Percentiles rank a stretch among this genome's conserved stretches.
These are phyloP conservation scores for Parastagonospora avenae DNA, from an alignment of 2,329 filamentous ascomycete species.

Conservation along the genomic window DNA sequence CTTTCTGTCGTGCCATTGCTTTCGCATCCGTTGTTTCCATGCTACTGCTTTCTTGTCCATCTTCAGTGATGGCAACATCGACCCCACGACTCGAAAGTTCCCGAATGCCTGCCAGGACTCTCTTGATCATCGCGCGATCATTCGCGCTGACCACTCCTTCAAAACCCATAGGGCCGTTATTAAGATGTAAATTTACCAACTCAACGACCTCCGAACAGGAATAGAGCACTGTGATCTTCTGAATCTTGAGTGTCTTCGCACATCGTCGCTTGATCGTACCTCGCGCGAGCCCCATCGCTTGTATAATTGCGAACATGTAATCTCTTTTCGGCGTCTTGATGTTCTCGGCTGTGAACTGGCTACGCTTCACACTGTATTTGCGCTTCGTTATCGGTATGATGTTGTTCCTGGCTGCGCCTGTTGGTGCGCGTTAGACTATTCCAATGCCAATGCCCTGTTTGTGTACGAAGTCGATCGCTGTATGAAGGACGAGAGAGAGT, in stretches of 20 bases:
- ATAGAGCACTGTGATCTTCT: slow-evolving; percentile 12
- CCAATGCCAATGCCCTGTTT: slow-evolving; percentile 12
- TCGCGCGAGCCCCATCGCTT: slow-evolving; percentile 12
- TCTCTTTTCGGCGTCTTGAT: slow-evolving; percentile 15
- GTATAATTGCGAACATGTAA: slow-evolving; percentile 14
- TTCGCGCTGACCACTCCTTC: slow-evolving; percentile 8
- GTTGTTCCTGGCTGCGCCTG: slow-evolving; percentile 5
- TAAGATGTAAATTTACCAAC: slow-evolving; percentile 8
- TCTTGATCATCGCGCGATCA: background rate
- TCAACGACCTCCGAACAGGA: slow-evolving; percentile 9
- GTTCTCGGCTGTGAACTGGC: slow-evolving; percentile 9
- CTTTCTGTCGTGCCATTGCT: background rate
- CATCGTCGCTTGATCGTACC: slow-evolving; percentile 12
- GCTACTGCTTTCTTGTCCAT: background rate
- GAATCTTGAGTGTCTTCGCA: slow-evolving; percentile 3
- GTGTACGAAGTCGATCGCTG: slow-evolving; percentile 9
- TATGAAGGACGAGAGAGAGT: slow-evolving; percentile 10
- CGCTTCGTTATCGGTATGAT: slow-evolving; percentile 8
- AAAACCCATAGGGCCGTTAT: slow-evolving; percentile 9
- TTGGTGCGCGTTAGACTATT: slow-evolving; percentile 12
- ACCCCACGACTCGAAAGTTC: background rate
- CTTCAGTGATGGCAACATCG: background rate
- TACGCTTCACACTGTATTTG: slow-evolving; percentile 9
- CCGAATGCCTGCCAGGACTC: background rate
- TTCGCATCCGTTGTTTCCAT: background rate